Percentiles rank a stretch among this genome's conserved stretches.
phyloP scores from a whole-genome alignment of 352 stramenopile species.

The Aphanomyces astaci region DNA sequence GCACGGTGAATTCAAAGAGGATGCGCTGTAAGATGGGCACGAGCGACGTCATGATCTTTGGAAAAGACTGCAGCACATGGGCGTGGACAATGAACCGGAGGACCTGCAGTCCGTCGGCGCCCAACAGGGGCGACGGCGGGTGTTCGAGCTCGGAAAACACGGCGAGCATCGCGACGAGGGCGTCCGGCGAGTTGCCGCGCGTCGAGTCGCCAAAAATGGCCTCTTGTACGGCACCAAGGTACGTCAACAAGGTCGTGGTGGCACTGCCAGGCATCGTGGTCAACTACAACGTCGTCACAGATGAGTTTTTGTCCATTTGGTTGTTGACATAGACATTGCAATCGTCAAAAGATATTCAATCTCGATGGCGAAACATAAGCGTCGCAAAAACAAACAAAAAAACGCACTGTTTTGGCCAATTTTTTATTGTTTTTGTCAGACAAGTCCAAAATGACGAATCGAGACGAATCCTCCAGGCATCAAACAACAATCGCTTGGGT shows the following conservation, averaged over 20 bases:
- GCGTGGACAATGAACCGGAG: conserved; percentile 65
- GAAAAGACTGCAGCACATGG: conserved; percentile 68
- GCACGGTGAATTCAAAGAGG: conserved; percentile 44
- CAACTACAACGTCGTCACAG: too few relatives aligned
- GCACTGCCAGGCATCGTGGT: too few relatives aligned
- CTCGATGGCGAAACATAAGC: too few relatives aligned
- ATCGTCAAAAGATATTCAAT: too few relatives aligned
- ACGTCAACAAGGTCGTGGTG: not conserved
- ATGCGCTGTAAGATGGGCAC: conserved; percentile 40
- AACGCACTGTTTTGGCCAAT: too few relatives aligned
- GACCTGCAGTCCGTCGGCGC: conserved; percentile 29
- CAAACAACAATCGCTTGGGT: too few relatives aligned
- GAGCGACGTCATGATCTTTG: conserved; percentile 53
- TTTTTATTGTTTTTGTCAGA: too few relatives aligned
- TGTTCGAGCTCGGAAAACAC: conserved; percentile 36
- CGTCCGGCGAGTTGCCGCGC: conserved; percentile 58
- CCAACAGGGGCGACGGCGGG: conserved; percentile 17
- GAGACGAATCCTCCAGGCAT: too few relatives aligned
- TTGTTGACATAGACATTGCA: too few relatives aligned
- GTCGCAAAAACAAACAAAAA: too few relatives aligned
- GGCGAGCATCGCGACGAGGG: conserved; percentile 55
- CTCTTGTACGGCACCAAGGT: conserved; percentile 3
- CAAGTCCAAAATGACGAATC: too few relatives aligned
- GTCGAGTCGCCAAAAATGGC: conserved; percentile 33
- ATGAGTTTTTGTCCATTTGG: too few relatives aligned